These are phyloP conservation scores for Aureobasidium pullulans DNA, from an alignment of 2,329 filamentous ascomycete genomes.

Conservation along the genomic window DNA sequence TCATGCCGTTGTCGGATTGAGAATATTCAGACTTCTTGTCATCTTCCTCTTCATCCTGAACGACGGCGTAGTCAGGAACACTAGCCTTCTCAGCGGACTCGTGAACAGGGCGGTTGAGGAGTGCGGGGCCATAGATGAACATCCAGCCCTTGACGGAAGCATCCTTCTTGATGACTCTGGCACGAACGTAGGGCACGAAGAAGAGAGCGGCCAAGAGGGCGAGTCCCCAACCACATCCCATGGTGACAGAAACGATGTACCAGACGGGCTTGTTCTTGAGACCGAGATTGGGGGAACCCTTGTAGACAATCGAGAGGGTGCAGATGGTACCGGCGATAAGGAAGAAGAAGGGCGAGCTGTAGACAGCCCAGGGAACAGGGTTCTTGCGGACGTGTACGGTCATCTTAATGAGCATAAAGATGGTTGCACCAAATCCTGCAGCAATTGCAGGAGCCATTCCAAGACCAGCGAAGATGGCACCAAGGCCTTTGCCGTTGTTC, in stretches of 20 bases:
- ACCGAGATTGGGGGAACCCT: slow-evolving; percentile 31
- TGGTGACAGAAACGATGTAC: slow-evolving; percentile 46
- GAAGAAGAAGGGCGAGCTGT: slow-evolving; percentile 43
- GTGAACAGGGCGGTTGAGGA: slow-evolving; percentile 46
- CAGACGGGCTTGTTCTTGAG: slow-evolving; percentile 37
- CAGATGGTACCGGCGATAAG: slow-evolving; percentile 43
- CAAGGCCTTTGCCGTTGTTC: slow-evolving; percentile 35
- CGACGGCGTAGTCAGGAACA: slow-evolving; percentile 69
- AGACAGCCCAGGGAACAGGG: slow-evolving; percentile 43
- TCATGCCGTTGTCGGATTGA: not conserved
- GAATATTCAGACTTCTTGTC: not conserved
- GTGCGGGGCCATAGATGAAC: slow-evolving; percentile 28
- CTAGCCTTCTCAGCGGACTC: slow-evolving; percentile 46
- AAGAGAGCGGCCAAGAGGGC: slow-evolving; percentile 35
- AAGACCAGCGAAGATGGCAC: slow-evolving; percentile 38
- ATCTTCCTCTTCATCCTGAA: slow-evolving; percentile 55
- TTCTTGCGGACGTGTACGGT: slow-evolving; percentile 43
- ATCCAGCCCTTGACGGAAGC: slow-evolving; percentile 26
- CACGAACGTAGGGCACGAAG: slow-evolving; percentile 30
- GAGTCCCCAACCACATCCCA: slow-evolving; percentile 30
- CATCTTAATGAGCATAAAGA: slow-evolving; percentile 45
- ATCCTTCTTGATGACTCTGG: slow-evolving; percentile 26
- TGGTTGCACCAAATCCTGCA: slow-evolving; percentile 40
- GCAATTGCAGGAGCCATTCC: slow-evolving; percentile 45
- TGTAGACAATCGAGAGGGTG: slow-evolving; percentile 52